Conservation (phyloP, 2,329 filamentous ascomycete species). For the Xylaria sp. region DNA sequence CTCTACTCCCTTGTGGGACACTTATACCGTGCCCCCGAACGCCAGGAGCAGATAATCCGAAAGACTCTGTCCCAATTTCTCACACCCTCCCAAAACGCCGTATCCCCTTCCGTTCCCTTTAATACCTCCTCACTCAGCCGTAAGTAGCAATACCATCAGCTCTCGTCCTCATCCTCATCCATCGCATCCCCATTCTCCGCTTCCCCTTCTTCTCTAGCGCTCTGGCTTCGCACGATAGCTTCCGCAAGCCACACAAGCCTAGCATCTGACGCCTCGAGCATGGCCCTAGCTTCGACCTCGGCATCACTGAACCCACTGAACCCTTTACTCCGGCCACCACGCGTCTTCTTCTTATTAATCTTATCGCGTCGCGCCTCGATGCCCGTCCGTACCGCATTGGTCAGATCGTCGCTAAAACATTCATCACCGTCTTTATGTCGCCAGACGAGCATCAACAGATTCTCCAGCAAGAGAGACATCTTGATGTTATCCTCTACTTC, state of each 20-base stretch:
- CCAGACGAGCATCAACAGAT: conserved; percentile 62
- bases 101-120: too few species aligned
- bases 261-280: conserved; percentile 52
- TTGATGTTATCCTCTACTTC: conserved; percentile 73
- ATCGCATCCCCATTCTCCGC: conserved; percentile 21
- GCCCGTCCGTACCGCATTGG: conserved; percentile 51
- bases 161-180: conserved; percentile 27
- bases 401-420: conserved; percentile 45
- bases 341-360: conserved; percentile 47
- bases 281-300: neutral
- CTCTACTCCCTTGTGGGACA: neutral
- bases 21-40: too few species aligned
- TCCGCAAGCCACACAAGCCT: conserved; percentile 50
- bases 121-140: neutral
- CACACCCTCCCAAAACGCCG: too few species aligned
- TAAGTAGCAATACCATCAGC: conserved; percentile 22
- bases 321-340: conserved; percentile 27
- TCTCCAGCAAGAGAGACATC: conserved; percentile 72
- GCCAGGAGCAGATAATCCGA: too few species aligned
- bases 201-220: conserved; percentile 16
- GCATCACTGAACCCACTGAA: conserved; percentile 32
- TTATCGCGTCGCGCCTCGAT: conserved; percentile 57
- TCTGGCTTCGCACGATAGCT: conserved; percentile 37
- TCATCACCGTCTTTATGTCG: conserved; percentile 37
- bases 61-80: too few species aligned